Percentiles rank a stretch among this genome's conserved stretches.
Evolutionary conservation across 805 yeast genomes (phyloP).

Genomic region (Ogataea wickerhamii): DNA sequence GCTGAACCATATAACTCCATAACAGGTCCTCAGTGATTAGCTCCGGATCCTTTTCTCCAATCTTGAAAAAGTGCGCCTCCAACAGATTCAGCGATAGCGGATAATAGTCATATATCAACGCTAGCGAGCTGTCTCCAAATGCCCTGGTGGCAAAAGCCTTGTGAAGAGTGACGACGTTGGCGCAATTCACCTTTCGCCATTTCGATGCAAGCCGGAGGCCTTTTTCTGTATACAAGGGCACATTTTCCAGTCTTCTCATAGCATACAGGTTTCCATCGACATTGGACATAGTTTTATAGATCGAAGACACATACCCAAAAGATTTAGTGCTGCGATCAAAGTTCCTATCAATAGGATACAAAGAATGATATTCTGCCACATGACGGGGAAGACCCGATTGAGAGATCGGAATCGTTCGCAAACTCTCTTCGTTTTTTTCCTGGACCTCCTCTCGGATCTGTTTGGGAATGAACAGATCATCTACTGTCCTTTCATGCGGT

Average conservation of each 20-base stretch:
- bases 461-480: slow-evolving; percentile 67
- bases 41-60: slow-evolving; percentile 38
- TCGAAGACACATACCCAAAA: slow-evolving; percentile 55
- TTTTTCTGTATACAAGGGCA: slow-evolving; percentile 50
- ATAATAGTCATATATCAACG: slow-evolving; percentile 79
- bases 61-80: slow-evolving; percentile 58
- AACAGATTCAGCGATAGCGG: slow-evolving; percentile 71
- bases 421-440: slow-evolving; percentile 73
- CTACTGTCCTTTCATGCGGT: slow-evolving; percentile 68
- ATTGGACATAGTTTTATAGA: slow-evolving; percentile 79
- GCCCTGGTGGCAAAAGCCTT: slow-evolving; percentile 87
- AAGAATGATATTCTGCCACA: slow-evolving; percentile 78
- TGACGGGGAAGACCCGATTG: slow-evolving; percentile 64
- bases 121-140: slow-evolving; percentile 75
- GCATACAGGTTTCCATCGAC: slow-evolving; percentile 74
- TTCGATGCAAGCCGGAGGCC: slow-evolving; percentile 57
- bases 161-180: slow-evolving; percentile 61
- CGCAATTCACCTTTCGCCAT: slow-evolving; percentile 58
- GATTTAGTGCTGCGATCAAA: slow-evolving; percentile 35
- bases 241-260: slow-evolving; percentile 67
- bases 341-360: slow-evolving; percentile 71
- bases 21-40: slow-evolving; percentile 60
- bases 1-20: slow-evolving; percentile 76
- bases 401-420: slow-evolving; percentile 50
- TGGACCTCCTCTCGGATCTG: slow-evolving; percentile 68